Conservation (phyloP, 768 basidiomycete genomes). For the Grammothele lineata region DNA sequence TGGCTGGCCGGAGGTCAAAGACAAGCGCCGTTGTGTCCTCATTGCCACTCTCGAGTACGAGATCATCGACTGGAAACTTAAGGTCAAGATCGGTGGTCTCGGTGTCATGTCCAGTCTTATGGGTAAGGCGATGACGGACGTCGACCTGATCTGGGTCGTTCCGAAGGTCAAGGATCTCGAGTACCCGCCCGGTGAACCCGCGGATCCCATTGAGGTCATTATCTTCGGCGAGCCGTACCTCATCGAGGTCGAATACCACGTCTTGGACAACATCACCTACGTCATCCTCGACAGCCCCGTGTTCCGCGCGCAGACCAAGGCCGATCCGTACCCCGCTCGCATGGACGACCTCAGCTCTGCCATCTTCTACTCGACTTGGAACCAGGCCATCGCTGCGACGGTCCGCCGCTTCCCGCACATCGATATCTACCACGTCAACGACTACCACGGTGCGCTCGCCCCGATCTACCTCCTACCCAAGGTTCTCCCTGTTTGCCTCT, state of each 20-base stretch:
- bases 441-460: constrained; percentile 91
- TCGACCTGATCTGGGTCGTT: constrained; percentile 89
- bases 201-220: constrained; percentile 92
- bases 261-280: constrained; percentile 92
- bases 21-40: constrained; percentile 86
- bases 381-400: constrained; percentile 91
- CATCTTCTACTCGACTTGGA: constrained; percentile 98
- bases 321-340: constrained; percentile 93
- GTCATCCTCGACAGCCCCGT: constrained; percentile 93
- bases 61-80: constrained; percentile 95
- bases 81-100: constrained; percentile 96
- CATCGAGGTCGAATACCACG: constrained; percentile 92
- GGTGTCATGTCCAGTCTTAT: constrained; percentile 98
- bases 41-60: constrained; percentile 95
- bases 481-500: constrained; percentile 85
- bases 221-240: constrained; percentile 95
- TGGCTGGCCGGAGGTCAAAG: constrained; percentile 94
- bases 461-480: constrained; percentile 90
- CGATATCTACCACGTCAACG: constrained; percentile 93
- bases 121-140: constrained; percentile 98
- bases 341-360: constrained; percentile 97
- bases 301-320: constrained; percentile 94
- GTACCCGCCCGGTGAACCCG: constrained; percentile 87
- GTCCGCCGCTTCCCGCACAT: constrained; percentile 82
- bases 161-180: constrained; percentile 95